A percentile compares a stretch with the other conserved stretches of the same genome.
phyloP scores from a whole-genome alignment of 148 eudicot genomes.

The Rhododendron mucronatum region DNA sequence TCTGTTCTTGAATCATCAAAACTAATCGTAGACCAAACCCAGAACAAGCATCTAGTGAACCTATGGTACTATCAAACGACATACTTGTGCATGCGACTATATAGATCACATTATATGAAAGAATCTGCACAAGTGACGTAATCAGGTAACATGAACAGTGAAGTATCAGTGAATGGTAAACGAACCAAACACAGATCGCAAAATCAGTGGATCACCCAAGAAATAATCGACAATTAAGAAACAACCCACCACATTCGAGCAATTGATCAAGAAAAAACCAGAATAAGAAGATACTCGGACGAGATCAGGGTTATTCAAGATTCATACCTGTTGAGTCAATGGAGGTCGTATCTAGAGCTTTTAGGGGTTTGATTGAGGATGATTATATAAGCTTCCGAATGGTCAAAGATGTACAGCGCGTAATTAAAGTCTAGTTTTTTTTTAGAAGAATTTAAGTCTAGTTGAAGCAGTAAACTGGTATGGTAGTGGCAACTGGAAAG shows the following conservation, averaged over 20 bases:
- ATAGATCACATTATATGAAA: background rate
- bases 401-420: background rate
- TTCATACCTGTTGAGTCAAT: background rate
- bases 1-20: background rate
- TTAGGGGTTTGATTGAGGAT: background rate
- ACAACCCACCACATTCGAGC: background rate
- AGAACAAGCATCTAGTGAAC: background rate
- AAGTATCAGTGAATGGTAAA: background rate
- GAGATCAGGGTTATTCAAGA: background rate
- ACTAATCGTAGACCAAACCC: background rate
- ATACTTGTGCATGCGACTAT: background rate
- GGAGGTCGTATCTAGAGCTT: background rate
- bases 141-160: background rate
- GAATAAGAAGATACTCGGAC: background rate
- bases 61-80: background rate
- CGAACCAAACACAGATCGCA: background rate
- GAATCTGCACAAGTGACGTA: background rate
- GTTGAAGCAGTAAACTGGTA: no score
- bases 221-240: background rate
- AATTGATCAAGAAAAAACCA: background rate
- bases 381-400: background rate
- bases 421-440: no score
- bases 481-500: no score
- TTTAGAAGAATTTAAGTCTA: no score
- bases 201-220: slow-evolving; percentile 2